Base-by-base conservation (phyloP, 2,329 filamentous ascomycete species). In the Coniochaeta hoffmannii region DNA sequence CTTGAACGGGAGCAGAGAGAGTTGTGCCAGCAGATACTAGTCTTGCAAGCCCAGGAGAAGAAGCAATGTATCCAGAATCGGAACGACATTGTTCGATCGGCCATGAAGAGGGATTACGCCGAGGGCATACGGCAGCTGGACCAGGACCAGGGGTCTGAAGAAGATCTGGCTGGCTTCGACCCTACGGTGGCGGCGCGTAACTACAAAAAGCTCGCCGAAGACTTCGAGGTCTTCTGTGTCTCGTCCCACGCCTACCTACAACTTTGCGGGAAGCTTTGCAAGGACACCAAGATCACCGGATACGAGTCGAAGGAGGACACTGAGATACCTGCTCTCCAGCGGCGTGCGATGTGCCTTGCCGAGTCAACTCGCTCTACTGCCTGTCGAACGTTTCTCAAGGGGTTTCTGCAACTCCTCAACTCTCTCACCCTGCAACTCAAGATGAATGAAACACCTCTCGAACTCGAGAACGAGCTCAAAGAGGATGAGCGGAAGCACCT, bases 61-160 rank as follows among this genome's bases (percentile, higher is more conserved):
- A 57, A 57, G 1, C 58, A 60, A 6, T 76, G 82, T 58, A 83
- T 87, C 55, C 67, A 71, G 15, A 75, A 74, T 4, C 72, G 83
- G 24, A 87, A 87, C 53, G 63, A 75, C 0, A 83, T 81, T 57
- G 79, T 81, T 0, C 78, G 75, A 54, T 62, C 62, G 0, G 75
- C 75, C 0, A 85, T 87, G 36, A 76, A 79, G 61, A 65, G 72
- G 12, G 81, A 87, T 54, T 87, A 85, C 63, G 81, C 80, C 1
- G 69, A 73, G 49, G 83, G 83, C 0, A 79, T 86, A 53, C 77
- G 74, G 58, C 81, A 86, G 67, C 70, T 41, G 7, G 36, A 41
- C 7, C 24, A 50, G 3, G 49, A 51, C 22, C 5, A 8, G 9
- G 4, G 11, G 24, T 4, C 7, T 12, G 19, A 28, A 22, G 49